A percentile compares a stretch with the other conserved stretches of the same genome.
Conservation (phyloP, 208 protist species). For the Acanthamoeba castellanii region DNA sequence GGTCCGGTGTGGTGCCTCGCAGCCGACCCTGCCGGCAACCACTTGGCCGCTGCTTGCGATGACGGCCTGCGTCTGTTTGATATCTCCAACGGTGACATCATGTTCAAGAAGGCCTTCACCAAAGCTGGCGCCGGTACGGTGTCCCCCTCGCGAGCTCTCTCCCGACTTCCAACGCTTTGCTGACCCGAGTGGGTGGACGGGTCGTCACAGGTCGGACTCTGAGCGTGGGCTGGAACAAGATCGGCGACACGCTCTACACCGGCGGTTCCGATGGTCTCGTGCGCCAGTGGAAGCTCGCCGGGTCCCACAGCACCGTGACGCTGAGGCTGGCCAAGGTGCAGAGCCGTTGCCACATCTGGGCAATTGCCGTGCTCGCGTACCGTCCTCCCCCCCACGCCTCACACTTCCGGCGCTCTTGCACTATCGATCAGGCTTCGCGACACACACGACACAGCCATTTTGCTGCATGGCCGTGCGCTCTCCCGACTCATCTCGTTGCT, state of each 20-base stretch:
- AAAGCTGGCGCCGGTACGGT: neutral
- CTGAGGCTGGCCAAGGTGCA: neutral
- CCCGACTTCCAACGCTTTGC: neutral
- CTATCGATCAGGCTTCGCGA: too few species aligned
- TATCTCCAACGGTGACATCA: constrained; percentile 25
- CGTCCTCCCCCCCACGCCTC: neutral
- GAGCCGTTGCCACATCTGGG: neutral
- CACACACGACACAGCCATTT: too few species aligned
- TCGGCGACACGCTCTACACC: constrained; percentile 4
- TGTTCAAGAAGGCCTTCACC: constrained; percentile 24
- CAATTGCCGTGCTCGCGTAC: neutral
- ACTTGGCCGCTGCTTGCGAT: constrained; percentile 24
- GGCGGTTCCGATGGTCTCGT: neutral
- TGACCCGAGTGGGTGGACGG: too few species aligned
- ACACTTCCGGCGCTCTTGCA: neutral
- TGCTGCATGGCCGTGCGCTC: too few species aligned
- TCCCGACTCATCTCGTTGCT: too few species aligned
- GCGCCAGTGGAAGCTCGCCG: constrained; percentile 39
- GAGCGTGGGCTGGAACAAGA: constrained; percentile 32
- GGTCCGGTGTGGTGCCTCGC: constrained; percentile 60
- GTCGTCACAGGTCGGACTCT: neutral
- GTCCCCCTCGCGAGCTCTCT: neutral
- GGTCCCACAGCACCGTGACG: neutral
- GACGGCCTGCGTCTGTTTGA: constrained; percentile 49
- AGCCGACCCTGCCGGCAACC: neutral